phyloP scores from a whole-genome alignment of 1,284 basidiomycete species.

The Trichosporon sp. region DNA sequence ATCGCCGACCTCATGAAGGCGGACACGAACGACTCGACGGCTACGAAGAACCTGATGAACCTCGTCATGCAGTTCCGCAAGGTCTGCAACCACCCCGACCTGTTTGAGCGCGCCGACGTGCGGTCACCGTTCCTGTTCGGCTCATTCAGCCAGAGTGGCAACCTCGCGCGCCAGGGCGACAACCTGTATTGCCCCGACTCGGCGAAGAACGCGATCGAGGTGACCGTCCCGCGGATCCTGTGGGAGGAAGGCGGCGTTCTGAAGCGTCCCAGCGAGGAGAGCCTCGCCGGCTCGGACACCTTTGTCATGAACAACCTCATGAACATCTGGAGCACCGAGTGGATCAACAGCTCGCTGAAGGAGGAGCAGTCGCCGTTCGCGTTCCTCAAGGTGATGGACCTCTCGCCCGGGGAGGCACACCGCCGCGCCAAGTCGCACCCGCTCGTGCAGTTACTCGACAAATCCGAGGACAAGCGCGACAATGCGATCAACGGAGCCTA shows the following conservation, averaged over 20 bases:
- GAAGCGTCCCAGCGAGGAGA: slow-evolving; percentile 61
- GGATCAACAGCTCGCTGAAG: slow-evolving; percentile 68
- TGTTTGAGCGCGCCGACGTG: slow-evolving; percentile 97
- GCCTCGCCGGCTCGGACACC: slow-evolving; percentile 58
- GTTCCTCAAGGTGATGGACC: slow-evolving; percentile 67
- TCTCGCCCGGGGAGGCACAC: slow-evolving; percentile 60
- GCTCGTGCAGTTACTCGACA: slow-evolving; percentile 25
- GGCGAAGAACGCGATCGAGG: slow-evolving; percentile 78
- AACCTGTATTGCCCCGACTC: slow-evolving; percentile 70
- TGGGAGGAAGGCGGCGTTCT: slow-evolving; percentile 75
- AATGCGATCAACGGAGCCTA: slow-evolving; percentile 42
- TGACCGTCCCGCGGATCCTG: slow-evolving; percentile 68
- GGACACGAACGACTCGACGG: slow-evolving; percentile 65
- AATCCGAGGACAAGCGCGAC: slow-evolving; percentile 16
- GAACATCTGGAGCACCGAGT: slow-evolving; percentile 85
- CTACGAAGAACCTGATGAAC: slow-evolving; percentile 79
- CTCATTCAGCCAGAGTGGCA: slow-evolving; percentile 73
- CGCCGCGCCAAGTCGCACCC: slow-evolving; percentile 53
- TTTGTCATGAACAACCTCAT: slow-evolving; percentile 67
- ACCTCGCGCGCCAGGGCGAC: slow-evolving; percentile 79
- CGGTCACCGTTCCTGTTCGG: slow-evolving; percentile 87
- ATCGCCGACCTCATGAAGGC: slow-evolving; percentile 93
- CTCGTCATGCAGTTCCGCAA: slow-evolving; percentile 99
- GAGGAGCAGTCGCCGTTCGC: slow-evolving; percentile 61
- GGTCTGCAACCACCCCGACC: slow-evolving; percentile 97